Percentiles rank a stretch among this genome's conserved stretches.
These are phyloP conservation scores for Calonectria ilicicola DNA, from an alignment of 2,329 filamentous ascomycete species.

Conservation along the genomic window DNA sequence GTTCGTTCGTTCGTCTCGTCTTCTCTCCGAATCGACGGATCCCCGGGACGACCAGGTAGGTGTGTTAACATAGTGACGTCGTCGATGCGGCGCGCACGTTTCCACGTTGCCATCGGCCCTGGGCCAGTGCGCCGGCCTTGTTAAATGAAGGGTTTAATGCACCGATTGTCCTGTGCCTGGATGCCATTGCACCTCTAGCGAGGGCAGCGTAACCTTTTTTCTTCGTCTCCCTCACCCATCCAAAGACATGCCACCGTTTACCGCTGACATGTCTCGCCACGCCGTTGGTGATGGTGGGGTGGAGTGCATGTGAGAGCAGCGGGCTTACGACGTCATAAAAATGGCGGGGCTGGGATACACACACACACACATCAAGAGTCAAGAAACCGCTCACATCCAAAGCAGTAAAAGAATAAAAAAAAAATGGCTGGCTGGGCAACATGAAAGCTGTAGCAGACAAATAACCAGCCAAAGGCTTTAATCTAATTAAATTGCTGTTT, in stretches of 20 bases:
- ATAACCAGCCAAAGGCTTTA: background rate
- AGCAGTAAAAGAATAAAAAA: background rate
- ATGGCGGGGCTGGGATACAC: conserved; percentile 18
- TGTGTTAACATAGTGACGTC: background rate
- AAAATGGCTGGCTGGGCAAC: conserved; percentile 12
- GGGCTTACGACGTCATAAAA: conserved; percentile 21
- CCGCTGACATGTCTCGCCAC: background rate
- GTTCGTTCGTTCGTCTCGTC: background rate
- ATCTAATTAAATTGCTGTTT: background rate
- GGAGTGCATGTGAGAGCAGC: background rate
- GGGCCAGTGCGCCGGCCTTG: background rate
- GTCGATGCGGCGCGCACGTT: background rate
- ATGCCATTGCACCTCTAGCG: too few relatives aligned
- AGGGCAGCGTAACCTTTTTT: too few relatives aligned
- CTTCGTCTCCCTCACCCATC: background rate
- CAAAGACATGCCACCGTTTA: background rate
- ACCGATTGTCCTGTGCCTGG: background rate
- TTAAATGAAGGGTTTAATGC: background rate
- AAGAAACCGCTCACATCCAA: background rate
- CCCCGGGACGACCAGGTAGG: background rate
- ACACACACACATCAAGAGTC: background rate
- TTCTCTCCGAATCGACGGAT: background rate
- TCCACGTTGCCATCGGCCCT: background rate
- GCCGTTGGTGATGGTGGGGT: background rate
- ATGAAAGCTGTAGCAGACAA: conserved; percentile 1